These are phyloP conservation scores for Coemansia sp. DNA, from an alignment of 192 early-diverging fungal genomes.

Conservation along the genomic window DNA sequence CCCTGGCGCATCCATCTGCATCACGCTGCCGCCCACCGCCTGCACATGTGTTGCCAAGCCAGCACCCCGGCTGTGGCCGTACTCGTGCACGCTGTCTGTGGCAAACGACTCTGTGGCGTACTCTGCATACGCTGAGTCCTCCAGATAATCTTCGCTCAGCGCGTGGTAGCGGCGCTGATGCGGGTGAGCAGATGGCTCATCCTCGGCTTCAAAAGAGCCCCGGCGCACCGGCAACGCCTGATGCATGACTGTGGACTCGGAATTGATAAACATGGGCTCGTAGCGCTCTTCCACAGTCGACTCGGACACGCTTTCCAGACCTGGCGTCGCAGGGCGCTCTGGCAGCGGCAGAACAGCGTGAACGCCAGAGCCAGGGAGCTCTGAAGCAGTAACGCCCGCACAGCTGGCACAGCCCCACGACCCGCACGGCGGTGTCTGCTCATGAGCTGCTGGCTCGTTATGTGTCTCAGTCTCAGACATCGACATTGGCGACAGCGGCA, in stretches of 20 bases:
- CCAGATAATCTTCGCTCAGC: conserved; percentile 13
- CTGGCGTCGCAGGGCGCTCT: no score
- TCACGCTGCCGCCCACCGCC: neutral
- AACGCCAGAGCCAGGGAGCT: neutral
- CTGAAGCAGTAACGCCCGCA: neutral
- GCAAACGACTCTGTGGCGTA: conserved; percentile 16
- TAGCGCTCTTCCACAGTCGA: neutral
- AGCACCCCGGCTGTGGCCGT: neutral
- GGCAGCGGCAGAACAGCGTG: neutral
- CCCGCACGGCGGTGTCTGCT: neutral
- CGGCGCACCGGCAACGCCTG: neutral
- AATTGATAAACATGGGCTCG: neutral
- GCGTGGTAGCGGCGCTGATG: conserved; percentile 9
- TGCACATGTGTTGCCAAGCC: conserved; percentile 6
- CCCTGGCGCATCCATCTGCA: conserved; percentile 9
- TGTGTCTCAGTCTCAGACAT: conserved; percentile 4
- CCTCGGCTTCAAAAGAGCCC: neutral
- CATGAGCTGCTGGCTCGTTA: neutral
- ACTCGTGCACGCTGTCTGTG: conserved; percentile 10
- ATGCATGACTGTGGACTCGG: neutral
- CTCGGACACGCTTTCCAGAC: neutral
- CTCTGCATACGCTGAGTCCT: conserved; percentile 12
- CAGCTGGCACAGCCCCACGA: conserved; percentile 13
- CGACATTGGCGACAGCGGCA: conserved; percentile 12
- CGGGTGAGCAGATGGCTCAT: neutral